Conservation (phyloP, 345 rosid genomes). For the Litchi chinensis region DNA sequence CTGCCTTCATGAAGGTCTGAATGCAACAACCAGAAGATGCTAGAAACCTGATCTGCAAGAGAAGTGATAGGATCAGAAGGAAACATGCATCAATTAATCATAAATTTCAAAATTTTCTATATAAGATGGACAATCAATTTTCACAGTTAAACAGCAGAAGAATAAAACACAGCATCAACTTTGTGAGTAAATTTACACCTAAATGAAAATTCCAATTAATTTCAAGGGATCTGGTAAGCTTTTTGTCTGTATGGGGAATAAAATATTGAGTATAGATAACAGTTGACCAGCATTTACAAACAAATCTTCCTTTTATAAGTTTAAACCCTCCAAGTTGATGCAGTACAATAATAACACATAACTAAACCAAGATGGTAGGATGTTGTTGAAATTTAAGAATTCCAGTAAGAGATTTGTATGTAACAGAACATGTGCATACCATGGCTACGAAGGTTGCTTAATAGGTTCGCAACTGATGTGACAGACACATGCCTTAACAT, state of each 20-base stretch:
- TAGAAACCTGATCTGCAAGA: constrained; percentile 61
- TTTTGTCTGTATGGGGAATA: neutral
- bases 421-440: constrained; percentile 44
- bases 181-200: neutral
- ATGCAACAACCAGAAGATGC: constrained; percentile 76
- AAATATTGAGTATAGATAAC: neutral
- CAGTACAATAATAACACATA: neutral
- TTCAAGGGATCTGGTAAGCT: neutral
- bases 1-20: constrained; percentile 71
- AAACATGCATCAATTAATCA: neutral
- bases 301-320: neutral
- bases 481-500: constrained; percentile 68
- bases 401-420: neutral
- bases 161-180: neutral
- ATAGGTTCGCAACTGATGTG: constrained; percentile 57
- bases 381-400: neutral
- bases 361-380: neutral
- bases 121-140: neutral
- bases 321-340: neutral
- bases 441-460: constrained; percentile 77
- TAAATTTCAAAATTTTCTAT: constrained; percentile 1
- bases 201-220: neutral
- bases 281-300: neutral
- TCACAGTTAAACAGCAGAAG: neutral
- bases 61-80: constrained; percentile 21